Percentiles rank a stretch among this genome's conserved stretches.
Evolutionary conservation across 495 filamentous ascomycete species (phyloP).

Genomic region (Penicillium lagena): DNA sequence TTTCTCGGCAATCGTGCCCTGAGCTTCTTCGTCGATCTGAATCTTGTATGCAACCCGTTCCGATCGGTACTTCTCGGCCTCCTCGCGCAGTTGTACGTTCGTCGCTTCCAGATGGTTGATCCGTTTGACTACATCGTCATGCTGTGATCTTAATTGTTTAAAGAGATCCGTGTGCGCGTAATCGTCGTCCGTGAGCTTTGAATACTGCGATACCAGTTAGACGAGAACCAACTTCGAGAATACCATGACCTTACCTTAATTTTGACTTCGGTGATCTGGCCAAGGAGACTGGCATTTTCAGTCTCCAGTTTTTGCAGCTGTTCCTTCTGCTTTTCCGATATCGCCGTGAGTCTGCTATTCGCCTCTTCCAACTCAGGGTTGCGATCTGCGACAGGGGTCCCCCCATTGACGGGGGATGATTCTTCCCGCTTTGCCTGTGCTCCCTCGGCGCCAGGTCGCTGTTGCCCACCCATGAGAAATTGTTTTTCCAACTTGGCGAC

Average conservation of each 20-base stretch:
- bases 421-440: slow-evolving; percentile 53
- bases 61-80: slow-evolving; percentile 74
- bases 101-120: slow-evolving; percentile 88
- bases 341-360: slow-evolving; percentile 64
- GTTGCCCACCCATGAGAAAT: slow-evolving; percentile 59
- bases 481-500: slow-evolving; percentile 92
- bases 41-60: slow-evolving; percentile 78
- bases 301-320: slow-evolving; percentile 71
- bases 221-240: background rate
- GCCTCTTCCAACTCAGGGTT: slow-evolving; percentile 59
- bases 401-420: slow-evolving; percentile 46
- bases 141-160: slow-evolving; percentile 80
- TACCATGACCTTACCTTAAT: slow-evolving; percentile 38
- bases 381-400: slow-evolving; percentile 42
- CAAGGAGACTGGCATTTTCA: slow-evolving; percentile 73
- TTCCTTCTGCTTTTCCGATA: slow-evolving; percentile 75
- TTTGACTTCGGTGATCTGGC: slow-evolving; percentile 67
- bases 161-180: slow-evolving; percentile 89
- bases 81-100: slow-evolving; percentile 77
- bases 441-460: slow-evolving; percentile 41
- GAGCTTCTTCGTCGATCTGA: slow-evolving; percentile 71
- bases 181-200: slow-evolving; percentile 82
- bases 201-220: slow-evolving; percentile 31
- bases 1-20: slow-evolving; percentile 60
- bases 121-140: slow-evolving; percentile 86